Conservation (phyloP, 768 basidiomycete species). For the Amanita rubescens region DNA sequence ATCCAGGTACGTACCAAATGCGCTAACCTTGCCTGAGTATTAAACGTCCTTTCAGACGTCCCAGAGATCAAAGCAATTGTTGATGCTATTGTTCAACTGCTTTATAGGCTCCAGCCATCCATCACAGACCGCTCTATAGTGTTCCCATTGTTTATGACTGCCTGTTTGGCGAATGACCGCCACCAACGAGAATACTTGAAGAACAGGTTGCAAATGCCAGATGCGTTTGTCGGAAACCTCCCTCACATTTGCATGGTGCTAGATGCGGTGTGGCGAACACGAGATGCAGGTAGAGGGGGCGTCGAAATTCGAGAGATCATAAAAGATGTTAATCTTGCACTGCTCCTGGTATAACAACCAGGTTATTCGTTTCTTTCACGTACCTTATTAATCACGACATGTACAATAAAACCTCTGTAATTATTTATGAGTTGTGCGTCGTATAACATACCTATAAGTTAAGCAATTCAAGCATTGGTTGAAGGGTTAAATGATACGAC, state of each 20-base stretch:
- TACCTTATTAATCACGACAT: background rate
- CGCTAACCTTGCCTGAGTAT: background rate
- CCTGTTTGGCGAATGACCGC: conserved; percentile 64
- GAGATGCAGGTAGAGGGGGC: conserved; percentile 44
- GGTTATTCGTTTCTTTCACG: background rate
- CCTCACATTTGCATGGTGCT: conserved; percentile 52
- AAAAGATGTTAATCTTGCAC: conserved; percentile 24
- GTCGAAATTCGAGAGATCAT: conserved; percentile 59
- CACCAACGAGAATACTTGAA: conserved; percentile 52
- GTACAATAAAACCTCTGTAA: background rate
- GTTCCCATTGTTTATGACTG: conserved; percentile 70
- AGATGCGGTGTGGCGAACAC: conserved; percentile 64
- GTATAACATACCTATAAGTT: background rate
- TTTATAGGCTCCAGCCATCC: conserved; percentile 49
- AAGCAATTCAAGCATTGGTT: background rate
- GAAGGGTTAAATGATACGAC: background rate
- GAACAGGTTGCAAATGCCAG: conserved; percentile 43
- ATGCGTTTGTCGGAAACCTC: conserved; percentile 54
- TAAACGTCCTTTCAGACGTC: conserved; percentile 40
- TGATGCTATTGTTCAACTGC: conserved; percentile 41
- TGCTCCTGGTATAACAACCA: background rate
- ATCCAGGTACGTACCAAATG: conserved; percentile 47
- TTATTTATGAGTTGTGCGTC: background rate
- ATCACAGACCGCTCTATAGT: conserved; percentile 59
- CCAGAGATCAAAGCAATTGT: conserved; percentile 61